phyloP scores from a whole-genome alignment of 2,329 filamentous ascomycete genomes.

The Colletotrichum agaves region DNA sequence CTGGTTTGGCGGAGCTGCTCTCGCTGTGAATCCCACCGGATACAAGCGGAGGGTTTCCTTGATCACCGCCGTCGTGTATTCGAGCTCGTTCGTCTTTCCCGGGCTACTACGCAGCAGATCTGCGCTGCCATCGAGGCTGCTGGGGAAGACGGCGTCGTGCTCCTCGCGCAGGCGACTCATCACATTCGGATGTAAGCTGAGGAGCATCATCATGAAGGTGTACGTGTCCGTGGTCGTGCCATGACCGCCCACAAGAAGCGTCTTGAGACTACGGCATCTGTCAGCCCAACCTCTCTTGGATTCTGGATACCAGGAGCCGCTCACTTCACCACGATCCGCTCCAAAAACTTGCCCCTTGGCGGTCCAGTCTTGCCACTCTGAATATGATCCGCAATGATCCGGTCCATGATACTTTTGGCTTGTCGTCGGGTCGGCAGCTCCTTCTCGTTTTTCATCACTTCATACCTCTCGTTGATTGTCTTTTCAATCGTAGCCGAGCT shows the following conservation, averaged over 20 bases:
- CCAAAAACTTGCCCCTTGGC: conserved; percentile 34
- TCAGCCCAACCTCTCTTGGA: not conserved
- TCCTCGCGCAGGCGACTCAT: conserved; percentile 39
- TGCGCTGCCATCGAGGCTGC: conserved; percentile 45
- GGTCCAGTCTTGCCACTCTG: conserved; percentile 22
- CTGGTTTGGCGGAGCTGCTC: conserved; percentile 44
- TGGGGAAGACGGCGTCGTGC: conserved; percentile 42
- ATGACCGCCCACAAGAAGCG: conserved; percentile 41
- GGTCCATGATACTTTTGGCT: conserved; percentile 40
- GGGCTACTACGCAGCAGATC: conserved; percentile 52
- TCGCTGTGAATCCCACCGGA: conserved; percentile 56
- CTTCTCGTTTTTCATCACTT: conserved; percentile 31
- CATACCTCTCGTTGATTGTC: conserved; percentile 3
- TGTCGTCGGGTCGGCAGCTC: conserved; percentile 27
- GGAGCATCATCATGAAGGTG: conserved; percentile 37
- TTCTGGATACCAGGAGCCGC: not conserved
- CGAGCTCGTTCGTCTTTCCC: conserved; percentile 58
- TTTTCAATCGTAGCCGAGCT: conserved; percentile 1
- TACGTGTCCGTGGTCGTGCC: conserved; percentile 40
- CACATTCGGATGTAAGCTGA: conserved; percentile 38
- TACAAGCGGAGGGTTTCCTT: conserved; percentile 65
- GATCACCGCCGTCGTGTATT: conserved; percentile 62
- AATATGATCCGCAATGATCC: conserved; percentile 40
- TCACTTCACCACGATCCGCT: conserved; percentile 30
- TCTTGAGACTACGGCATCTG: conserved; percentile 37